These are phyloP conservation scores for Glycine tomentella DNA, from an alignment of 306 rosid species.

Conservation along the genomic window DNA sequence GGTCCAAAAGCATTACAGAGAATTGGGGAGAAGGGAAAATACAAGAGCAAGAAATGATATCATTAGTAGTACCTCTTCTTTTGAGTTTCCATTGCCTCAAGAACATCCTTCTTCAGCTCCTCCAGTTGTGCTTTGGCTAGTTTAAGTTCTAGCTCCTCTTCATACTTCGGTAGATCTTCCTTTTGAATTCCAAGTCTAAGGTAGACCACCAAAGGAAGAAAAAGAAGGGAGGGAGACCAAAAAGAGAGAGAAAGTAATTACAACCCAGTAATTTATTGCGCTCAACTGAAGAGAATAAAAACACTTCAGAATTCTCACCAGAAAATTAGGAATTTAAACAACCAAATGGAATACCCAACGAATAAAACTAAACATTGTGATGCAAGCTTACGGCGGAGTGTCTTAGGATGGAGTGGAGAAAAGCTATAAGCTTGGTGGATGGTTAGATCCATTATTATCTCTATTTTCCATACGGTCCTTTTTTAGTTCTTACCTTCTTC, in stretches of 20 bases:
- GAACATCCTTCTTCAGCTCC: slow-evolving; percentile 83
- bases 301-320: slow-evolving; percentile 7
- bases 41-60: neutral
- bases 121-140: slow-evolving; percentile 85
- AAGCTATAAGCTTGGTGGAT: no score
- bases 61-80: slow-evolving; percentile 72
- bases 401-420: no score
- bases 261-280: slow-evolving; percentile 31
- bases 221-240: neutral
- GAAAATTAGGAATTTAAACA: slow-evolving; percentile 9
- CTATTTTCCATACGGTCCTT: no score
- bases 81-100: slow-evolving; percentile 94
- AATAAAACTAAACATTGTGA: neutral
- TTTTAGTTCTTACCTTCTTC: no score
- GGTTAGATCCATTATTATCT: no score
- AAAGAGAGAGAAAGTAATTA: neutral
- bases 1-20: slow-evolving; percentile 20
- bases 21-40: neutral
- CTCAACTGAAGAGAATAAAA: slow-evolving; percentile 13
- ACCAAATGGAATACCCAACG: slow-evolving; percentile 14
- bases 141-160: slow-evolving; percentile 80
- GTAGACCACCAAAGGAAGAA: slow-evolving; percentile 30
- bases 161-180: slow-evolving; percentile 83
- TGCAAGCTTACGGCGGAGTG: no score
- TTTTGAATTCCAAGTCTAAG: slow-evolving; percentile 72